Evolutionary conservation across 345 rosid genomes (phyloP), one percentile per base, ranked within the genome.

Genomic region (Pseudoturritis turrita): DNA sequence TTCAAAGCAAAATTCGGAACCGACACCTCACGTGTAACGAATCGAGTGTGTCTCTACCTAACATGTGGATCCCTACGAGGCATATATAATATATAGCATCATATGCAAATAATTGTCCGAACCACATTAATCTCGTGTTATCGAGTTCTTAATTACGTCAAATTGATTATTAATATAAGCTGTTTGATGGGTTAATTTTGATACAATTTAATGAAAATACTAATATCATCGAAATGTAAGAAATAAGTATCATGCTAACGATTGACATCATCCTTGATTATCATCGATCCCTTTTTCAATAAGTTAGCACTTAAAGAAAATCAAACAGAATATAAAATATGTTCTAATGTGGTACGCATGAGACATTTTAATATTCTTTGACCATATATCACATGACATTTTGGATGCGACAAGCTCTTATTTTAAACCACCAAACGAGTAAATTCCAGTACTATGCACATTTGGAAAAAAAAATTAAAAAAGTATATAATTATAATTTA

Each of bases 11-110:
- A 68, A 52, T 61, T 75, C 43, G 11, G 79, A 75, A 62, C 75
- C 66, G 71, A 76, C 79, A 76, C 22, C 29, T 70, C 79, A 76
- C 71, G 71, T 70, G 75, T 47, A 62, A 62, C 57, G 71, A 63
- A 76, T 69, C 65, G 6, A 62, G 71, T 23, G 28, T 62, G 59
- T 62, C 65, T 69, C 74, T 22, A 63, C 66, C 61, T n/a, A 70
- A 46, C 79, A 76, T 55, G 66, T 70, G 60, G 75, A 75, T 52
- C 74, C 70, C 43, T 68, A 68, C 73, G 52, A 68, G 51, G 58
- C 79, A 61, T 29, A 29, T 7, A 29, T 60, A 59, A 40, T 29
- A n/a, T n/a, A n/a, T n/a, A 39, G 60, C 51, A 45, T 66, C 72
- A 28, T 50, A 66, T 15, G 54, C 69, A 52, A 61, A 68, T 36